Evolutionary conservation across 2,329 filamentous ascomycete species (phyloP).

Genomic region (Xylaria sp.): DNA sequence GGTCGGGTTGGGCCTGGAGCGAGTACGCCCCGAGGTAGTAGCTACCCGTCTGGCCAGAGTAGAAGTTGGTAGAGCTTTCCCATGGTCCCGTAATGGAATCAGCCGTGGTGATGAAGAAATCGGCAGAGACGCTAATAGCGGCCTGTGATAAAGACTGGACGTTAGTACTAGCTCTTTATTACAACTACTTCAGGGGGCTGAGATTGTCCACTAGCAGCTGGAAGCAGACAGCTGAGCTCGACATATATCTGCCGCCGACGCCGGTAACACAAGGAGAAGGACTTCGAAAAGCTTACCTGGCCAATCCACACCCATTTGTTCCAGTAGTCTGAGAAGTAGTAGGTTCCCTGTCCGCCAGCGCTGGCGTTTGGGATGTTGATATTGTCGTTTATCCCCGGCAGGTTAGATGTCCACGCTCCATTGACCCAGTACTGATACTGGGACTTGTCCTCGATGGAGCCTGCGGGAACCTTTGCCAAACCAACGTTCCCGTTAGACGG

Average conservation of each 20-base stretch:
- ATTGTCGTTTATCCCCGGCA: constrained; percentile 24
- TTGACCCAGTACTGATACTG: constrained; percentile 41
- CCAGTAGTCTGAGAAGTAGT: constrained; percentile 37
- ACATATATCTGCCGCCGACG: background rate
- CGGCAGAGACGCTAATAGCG: constrained; percentile 35
- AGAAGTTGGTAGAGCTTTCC: constrained; percentile 35
- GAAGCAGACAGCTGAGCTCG: background rate
- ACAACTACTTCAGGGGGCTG: background rate
- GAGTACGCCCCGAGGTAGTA: constrained; percentile 36
- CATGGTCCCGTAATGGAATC: constrained; percentile 39
- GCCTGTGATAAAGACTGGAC: constrained; percentile 16
- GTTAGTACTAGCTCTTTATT: background rate
- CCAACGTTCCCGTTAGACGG: constrained; percentile 35
- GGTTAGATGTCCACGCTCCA: constrained; percentile 27
- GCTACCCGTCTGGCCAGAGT: constrained; percentile 33
- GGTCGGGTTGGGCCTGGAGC: constrained; percentile 40
- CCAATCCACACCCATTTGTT: constrained; percentile 42
- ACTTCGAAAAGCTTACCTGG: constrained; percentile 13
- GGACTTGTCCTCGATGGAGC: constrained; percentile 39
- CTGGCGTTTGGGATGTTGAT: constrained; percentile 32
- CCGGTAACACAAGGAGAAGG: background rate
- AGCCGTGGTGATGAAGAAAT: constrained; percentile 42
- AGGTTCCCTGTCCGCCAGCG: constrained; percentile 40
- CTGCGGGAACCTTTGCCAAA: constrained; percentile 40
- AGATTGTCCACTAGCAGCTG: background rate